A percentile compares a stretch with the other conserved stretches of the same genome.
phyloP scores from a whole-genome alignment of 768 basidiomycete species.

The Lactifluus subvellereus region DNA sequence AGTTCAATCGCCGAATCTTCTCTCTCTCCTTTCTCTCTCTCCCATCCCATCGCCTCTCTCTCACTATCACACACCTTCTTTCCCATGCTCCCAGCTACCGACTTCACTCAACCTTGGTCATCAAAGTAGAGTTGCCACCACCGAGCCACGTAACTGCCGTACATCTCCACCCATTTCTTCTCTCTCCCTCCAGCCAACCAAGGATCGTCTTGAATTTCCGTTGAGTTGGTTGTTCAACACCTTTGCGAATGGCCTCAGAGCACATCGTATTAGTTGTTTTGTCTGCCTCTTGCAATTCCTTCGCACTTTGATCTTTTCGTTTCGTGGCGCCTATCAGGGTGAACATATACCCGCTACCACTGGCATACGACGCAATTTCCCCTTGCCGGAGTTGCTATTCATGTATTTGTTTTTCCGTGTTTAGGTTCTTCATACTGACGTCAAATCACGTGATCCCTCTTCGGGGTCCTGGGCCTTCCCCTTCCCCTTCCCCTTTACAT shows the following conservation, averaged over 20 bases:
- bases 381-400: neutral
- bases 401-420: neutral
- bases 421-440: slow-evolving; percentile 5
- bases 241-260: too few species aligned
- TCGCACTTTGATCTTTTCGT: neutral
- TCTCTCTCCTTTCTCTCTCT: neutral
- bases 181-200: too few species aligned
- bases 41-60: neutral
- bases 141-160: too few species aligned
- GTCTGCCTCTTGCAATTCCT: neutral
- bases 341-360: too few species aligned
- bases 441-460: slow-evolving; percentile 13
- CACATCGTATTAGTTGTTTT: too few species aligned
- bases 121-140: too few species aligned
- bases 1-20: slow-evolving; percentile 17
- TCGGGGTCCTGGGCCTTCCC: neutral
- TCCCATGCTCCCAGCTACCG: too few species aligned
- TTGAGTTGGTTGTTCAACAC: too few species aligned
- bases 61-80: neutral
- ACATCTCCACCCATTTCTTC: too few species aligned
- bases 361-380: neutral
- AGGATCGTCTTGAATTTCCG: too few species aligned
- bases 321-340: too few species aligned
- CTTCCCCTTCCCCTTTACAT: neutral
- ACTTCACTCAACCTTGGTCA: too few species aligned